Conservation (phyloP, 805 yeast species). For the Candida stauntonica region DNA sequence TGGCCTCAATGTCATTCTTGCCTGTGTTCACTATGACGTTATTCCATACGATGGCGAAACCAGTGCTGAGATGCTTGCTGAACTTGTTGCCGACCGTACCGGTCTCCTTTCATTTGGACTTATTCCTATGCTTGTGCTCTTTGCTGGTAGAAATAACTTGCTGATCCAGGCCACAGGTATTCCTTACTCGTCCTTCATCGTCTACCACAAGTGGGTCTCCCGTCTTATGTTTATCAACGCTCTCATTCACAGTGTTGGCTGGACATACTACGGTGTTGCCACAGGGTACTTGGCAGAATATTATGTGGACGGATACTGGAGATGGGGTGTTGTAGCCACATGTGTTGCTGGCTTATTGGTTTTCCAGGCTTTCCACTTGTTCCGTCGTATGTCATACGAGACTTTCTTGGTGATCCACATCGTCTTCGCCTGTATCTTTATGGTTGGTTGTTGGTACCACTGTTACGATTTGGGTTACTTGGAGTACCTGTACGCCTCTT, state of each 20-base stretch:
- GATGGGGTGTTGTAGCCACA: slow-evolving; percentile 44
- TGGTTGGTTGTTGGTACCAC: slow-evolving; percentile 57
- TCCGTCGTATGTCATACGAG: slow-evolving; percentile 58
- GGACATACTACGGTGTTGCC: slow-evolving; percentile 14
- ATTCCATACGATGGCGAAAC: not conserved
- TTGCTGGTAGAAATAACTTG: slow-evolving; percentile 71
- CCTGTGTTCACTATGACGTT: slow-evolving; percentile 13
- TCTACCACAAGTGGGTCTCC: slow-evolving; percentile 63
- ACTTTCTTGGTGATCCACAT: slow-evolving; percentile 56
- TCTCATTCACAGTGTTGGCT: slow-evolving; percentile 18
- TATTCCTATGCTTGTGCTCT: slow-evolving; percentile 52
- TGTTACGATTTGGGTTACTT: slow-evolving; percentile 47
- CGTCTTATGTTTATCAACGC: slow-evolving; percentile 33
- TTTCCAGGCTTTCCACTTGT: slow-evolving; percentile 43
- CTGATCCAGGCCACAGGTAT: slow-evolving; percentile 58
- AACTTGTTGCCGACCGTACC: slow-evolving; percentile 21
- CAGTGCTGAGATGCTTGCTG: not conserved
- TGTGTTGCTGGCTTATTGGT: slow-evolving; percentile 39
- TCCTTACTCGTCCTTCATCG: slow-evolving; percentile 56
- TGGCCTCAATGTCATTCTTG: slow-evolving; percentile 18
- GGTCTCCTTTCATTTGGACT: slow-evolving; percentile 29
- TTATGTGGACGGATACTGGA: slow-evolving; percentile 11
- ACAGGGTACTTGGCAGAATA: slow-evolving; percentile 9
- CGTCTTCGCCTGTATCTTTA: slow-evolving; percentile 46
- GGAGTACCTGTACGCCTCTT: slow-evolving; percentile 43